Percentiles rank a stretch among this genome's conserved stretches.
phyloP scores from a whole-genome alignment of 1,284 basidiomycete genomes.

The Boletus sp. region DNA sequence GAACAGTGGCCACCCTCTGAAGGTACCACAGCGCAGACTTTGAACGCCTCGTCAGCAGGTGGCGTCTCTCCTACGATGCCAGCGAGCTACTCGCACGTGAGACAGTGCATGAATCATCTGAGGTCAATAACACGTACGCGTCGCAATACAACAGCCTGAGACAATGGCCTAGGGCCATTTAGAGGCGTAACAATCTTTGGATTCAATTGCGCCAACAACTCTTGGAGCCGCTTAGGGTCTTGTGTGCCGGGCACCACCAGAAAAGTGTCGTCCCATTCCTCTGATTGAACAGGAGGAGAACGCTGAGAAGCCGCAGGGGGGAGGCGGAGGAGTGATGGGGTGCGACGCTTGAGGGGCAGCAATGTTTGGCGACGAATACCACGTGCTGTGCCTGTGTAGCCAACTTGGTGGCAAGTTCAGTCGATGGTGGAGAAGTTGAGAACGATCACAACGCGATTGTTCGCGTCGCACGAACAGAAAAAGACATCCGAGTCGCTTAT shows the following conservation, averaged over 20 bases:
- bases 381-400: slow-evolving; percentile 47
- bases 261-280: slow-evolving; percentile 84
- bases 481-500: too few relatives aligned
- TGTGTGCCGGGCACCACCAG: slow-evolving; percentile 72
- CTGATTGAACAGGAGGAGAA: slow-evolving; percentile 60
- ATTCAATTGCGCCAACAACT: slow-evolving; percentile 70
- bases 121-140: slow-evolving; percentile 53
- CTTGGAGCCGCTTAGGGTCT: slow-evolving; percentile 71
- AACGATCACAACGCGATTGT: slow-evolving; percentile 80
- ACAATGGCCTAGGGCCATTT: slow-evolving; percentile 66
- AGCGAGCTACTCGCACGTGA: slow-evolving; percentile 56
- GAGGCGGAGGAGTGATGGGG: slow-evolving; percentile 70
- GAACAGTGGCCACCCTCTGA: slow-evolving; percentile 66
- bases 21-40: slow-evolving; percentile 84
- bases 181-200: slow-evolving; percentile 79
- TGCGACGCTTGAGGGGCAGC: slow-evolving; percentile 78
- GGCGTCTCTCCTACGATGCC: slow-evolving; percentile 72
- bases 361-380: slow-evolving; percentile 59
- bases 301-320: slow-evolving; percentile 49
- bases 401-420: slow-evolving; percentile 47
- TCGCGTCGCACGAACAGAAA: too few relatives aligned
- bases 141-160: slow-evolving; percentile 81
- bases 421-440: too few relatives aligned
- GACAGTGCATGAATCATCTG: slow-evolving; percentile 12
- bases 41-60: slow-evolving; percentile 75